Evolutionary conservation across 2,329 filamentous ascomycete genomes (phyloP).

Genomic region (Arachnopeziza araneosa): DNA sequence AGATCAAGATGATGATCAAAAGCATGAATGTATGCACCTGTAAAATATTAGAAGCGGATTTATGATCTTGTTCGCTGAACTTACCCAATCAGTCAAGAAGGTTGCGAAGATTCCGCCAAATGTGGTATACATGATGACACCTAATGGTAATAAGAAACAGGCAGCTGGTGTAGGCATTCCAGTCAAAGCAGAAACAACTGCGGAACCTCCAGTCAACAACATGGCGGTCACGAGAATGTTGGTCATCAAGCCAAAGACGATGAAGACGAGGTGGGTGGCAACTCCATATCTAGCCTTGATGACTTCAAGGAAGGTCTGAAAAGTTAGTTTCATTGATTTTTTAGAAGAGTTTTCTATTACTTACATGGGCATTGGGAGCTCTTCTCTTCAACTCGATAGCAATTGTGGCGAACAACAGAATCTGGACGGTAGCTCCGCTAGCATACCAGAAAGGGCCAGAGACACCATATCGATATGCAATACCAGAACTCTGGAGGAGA

Average conservation of each 20-base stretch:
- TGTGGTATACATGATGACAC: slow-evolving; percentile 75
- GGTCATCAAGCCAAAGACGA: slow-evolving; percentile 75
- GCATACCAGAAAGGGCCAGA: slow-evolving; percentile 64
- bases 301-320: slow-evolving; percentile 67
- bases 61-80: neutral
- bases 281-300: slow-evolving; percentile 75
- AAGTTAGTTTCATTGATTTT: neutral
- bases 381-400: slow-evolving; percentile 85
- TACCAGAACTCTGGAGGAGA: slow-evolving; percentile 70
- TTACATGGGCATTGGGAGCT: slow-evolving; percentile 73
- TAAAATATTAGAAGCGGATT: slow-evolving; percentile 47
- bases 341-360: slow-evolving; percentile 5
- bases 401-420: slow-evolving; percentile 82
- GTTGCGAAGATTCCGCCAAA: slow-evolving; percentile 80
- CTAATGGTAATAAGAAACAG: slow-evolving; percentile 76
- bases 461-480: slow-evolving; percentile 73
- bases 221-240: slow-evolving; percentile 86
- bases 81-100: slow-evolving; percentile 56
- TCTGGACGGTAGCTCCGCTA: slow-evolving; percentile 74
- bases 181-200: slow-evolving; percentile 65
- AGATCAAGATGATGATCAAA: slow-evolving; percentile 79
- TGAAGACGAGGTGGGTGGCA: slow-evolving; percentile 69
- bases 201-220: slow-evolving; percentile 78
- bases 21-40: slow-evolving; percentile 75
- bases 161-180: slow-evolving; percentile 74